These are phyloP conservation scores for Rasamsonia emersonii DNA, from an alignment of 2,329 filamentous ascomycete genomes.

Conservation along the genomic window DNA sequence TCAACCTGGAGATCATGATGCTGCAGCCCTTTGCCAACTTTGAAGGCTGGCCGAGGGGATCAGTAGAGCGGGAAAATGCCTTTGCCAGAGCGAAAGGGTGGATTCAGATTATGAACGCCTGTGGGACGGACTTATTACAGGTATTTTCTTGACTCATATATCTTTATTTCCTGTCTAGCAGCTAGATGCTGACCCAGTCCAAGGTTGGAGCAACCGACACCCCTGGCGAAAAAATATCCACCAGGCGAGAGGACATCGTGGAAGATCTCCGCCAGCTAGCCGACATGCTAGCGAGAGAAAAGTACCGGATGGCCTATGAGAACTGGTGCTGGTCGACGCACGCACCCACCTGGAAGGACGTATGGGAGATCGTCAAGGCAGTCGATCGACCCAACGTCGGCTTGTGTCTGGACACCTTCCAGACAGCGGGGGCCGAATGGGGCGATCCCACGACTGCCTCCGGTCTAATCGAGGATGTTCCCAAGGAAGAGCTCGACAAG, in stretches of 20 bases:
- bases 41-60: constrained; percentile 60
- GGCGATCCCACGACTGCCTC: constrained; percentile 59
- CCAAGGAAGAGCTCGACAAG: constrained; percentile 38
- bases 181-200: neutral
- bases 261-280: constrained; percentile 56
- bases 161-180: neutral
- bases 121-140: constrained; percentile 63
- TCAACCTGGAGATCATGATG: constrained; percentile 56
- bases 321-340: constrained; percentile 76
- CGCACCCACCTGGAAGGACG: constrained; percentile 58
- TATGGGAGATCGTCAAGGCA: constrained; percentile 58
- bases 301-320: constrained; percentile 62
- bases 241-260: constrained; percentile 44
- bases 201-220: constrained; percentile 57
- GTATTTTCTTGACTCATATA: constrained; percentile 28
- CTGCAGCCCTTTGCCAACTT: constrained; percentile 70
- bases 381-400: constrained; percentile 60
- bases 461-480: constrained; percentile 47
- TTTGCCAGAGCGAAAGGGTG: constrained; percentile 57
- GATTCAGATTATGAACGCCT: constrained; percentile 62
- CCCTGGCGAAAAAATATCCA: constrained; percentile 44
- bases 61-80: constrained; percentile 51
- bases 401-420: constrained; percentile 70
- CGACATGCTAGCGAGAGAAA: constrained; percentile 50
- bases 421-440: constrained; percentile 64